phyloP scores from a whole-genome alignment of 1,284 basidiomycete genomes.

The Austropuccinia psidii region DNA sequence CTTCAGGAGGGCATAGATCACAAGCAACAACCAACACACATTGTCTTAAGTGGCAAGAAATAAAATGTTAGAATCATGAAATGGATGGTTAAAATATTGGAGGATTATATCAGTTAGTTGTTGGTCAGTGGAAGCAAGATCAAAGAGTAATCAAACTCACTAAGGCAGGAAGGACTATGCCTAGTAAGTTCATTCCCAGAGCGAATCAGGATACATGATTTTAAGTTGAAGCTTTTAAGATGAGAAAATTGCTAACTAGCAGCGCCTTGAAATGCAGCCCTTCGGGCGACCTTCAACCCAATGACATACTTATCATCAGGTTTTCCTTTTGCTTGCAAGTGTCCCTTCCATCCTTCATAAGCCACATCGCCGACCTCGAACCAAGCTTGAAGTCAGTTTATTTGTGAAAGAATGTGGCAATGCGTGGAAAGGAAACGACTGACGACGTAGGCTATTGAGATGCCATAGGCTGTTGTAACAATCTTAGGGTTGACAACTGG shows the following conservation, averaged over 20 bases:
- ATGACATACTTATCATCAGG: conserved; percentile 8
- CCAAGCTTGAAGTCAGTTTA: no score
- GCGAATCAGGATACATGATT: neutral
- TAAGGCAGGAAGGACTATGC: conserved; percentile 13
- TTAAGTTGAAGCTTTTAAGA: no score
- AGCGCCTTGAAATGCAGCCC: conserved; percentile 41
- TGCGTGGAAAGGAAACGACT: neutral
- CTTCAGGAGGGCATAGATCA: no score
- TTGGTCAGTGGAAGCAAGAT: neutral
- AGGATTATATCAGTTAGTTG: neutral
- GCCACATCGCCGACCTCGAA: conserved; percentile 8
- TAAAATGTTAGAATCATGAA: neutral
- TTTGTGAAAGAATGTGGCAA: no score
- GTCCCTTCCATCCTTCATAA: conserved; percentile 20
- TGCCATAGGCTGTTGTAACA: conserved; percentile 44
- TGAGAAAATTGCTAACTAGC: conserved; percentile 38
- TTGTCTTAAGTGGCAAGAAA: neutral
- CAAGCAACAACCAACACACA: no score
- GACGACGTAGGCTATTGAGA: conserved; percentile 46
- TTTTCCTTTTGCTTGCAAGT: conserved; percentile 4
- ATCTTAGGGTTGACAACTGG: conserved; percentile 44
- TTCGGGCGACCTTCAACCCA: conserved; percentile 8
- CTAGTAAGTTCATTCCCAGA: neutral
- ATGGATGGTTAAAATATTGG: neutral
- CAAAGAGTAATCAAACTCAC: neutral